Evolutionary conservation across 2,329 filamentous ascomycete species (phyloP).

Genomic region (Pseudogymnoascus sp.): DNA sequence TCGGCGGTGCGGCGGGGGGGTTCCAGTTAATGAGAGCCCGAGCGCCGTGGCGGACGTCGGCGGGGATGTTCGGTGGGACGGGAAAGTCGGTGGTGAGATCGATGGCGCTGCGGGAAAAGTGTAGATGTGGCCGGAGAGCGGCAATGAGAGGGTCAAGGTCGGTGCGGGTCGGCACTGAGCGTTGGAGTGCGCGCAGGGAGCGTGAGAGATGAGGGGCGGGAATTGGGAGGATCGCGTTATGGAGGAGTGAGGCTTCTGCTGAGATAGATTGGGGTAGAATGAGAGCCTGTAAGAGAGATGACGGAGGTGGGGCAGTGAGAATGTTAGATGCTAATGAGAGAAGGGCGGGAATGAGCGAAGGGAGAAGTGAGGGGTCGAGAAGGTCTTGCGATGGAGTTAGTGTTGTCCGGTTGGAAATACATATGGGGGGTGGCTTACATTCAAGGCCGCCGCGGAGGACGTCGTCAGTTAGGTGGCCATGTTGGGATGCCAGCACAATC

Average conservation of each 20-base stretch:
- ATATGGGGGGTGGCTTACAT: constrained; percentile 47
- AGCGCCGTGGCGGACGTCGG: constrained; percentile 54
- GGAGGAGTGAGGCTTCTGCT: constrained; percentile 62
- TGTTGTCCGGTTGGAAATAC: constrained; percentile 2
- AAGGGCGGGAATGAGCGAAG: constrained; percentile 67
- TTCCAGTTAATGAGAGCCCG: constrained; percentile 63
- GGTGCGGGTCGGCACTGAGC: constrained; percentile 58
- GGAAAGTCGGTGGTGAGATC: constrained; percentile 30
- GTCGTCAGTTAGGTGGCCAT: constrained; percentile 59
- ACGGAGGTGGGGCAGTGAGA: background rate
- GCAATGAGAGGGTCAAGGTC: constrained; percentile 64
- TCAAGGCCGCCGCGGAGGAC: constrained; percentile 69
- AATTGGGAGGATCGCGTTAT: constrained; percentile 64
- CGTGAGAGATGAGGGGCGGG: constrained; percentile 63
- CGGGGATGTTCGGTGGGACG: constrained; percentile 41
- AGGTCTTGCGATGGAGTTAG: background rate
- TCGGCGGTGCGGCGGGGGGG: constrained; percentile 51
- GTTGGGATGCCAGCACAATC: constrained; percentile 63
- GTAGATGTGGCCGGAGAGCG: constrained; percentile 53
- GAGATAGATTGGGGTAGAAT: constrained; percentile 65
- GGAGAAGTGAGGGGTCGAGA: constrained; percentile 38
- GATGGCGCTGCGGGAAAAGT: constrained; percentile 45
- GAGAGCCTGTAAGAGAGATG: constrained; percentile 59
- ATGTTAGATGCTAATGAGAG: constrained; percentile 58
- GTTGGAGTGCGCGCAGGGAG: constrained; percentile 59